Percentiles rank a stretch among this genome's conserved stretches.
Evolutionary conservation across 1,139 yeast genomes (phyloP).

Genomic region (Candida glucosophila): DNA sequence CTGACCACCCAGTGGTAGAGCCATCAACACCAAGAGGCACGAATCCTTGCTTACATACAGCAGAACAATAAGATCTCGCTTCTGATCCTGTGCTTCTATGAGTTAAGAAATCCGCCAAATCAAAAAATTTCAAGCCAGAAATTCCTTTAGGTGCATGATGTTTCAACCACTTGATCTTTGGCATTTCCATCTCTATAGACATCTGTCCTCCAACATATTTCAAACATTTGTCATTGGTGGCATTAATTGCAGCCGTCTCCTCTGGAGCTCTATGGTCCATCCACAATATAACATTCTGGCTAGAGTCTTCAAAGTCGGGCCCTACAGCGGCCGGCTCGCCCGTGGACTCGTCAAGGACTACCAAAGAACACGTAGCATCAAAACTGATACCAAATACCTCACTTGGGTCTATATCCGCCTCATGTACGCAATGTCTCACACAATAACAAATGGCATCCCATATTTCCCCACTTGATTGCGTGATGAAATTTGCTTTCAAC

Average conservation of each 20-base stretch:
- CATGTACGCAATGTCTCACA: constrained; percentile 63
- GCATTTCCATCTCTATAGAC: constrained; percentile 97
- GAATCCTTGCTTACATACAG: constrained; percentile 93
- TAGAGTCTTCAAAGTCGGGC: constrained; percentile 67
- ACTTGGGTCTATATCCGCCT: constrained; percentile 60
- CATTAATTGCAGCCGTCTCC: constrained; percentile 78
- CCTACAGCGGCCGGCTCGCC: constrained; percentile 84
- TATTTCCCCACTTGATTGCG: constrained; percentile 87
- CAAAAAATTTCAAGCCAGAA: constrained; percentile 72
- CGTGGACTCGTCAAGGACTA: constrained; percentile 57
- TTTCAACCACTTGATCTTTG: constrained; percentile 94
- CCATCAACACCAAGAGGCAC: constrained; percentile 88
- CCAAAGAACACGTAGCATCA: constrained; percentile 95
- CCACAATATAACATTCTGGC: constrained; percentile 87
- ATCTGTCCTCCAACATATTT: constrained; percentile 95
- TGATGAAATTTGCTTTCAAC: constrained; percentile 59
- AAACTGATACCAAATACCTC: constrained; percentile 83
- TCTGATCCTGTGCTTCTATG: constrained; percentile 85
- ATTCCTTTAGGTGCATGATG: constrained; percentile 69
- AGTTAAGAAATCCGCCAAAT: constrained; percentile 83
- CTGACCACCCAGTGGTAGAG: constrained; percentile 83
- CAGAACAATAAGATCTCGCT: constrained; percentile 80
- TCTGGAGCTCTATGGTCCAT: constrained; percentile 95
- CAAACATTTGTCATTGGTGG: constrained; percentile 67
- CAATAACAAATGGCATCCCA: constrained; percentile 87